These are phyloP conservation scores for Gastrolobium bilobum DNA, from an alignment of 306 rosid species.

Conservation along the genomic window DNA sequence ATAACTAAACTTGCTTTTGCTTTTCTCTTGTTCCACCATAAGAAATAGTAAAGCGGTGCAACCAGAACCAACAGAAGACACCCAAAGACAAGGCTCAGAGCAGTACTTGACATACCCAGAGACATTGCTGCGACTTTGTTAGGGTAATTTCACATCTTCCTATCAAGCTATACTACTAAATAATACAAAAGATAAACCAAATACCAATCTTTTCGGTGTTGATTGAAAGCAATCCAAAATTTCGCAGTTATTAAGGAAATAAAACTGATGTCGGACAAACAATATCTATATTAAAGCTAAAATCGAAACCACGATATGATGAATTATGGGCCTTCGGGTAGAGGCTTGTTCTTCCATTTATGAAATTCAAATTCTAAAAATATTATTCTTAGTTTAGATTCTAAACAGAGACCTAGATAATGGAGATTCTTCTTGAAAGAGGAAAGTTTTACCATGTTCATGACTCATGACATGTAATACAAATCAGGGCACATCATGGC, in stretches of 20 bases:
- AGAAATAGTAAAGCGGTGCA: constrained; percentile 81
- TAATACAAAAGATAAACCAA: background rate
- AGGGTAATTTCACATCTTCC: constrained; percentile 60
- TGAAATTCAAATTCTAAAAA: constrained; percentile 49
- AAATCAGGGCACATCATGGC: too few relatives aligned
- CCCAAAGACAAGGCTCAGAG: constrained; percentile 76
- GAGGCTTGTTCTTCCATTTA: constrained; percentile 14
- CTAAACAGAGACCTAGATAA: constrained; percentile 51
- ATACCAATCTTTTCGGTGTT: constrained; percentile 29
- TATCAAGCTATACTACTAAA: background rate
- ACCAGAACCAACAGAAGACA: constrained; percentile 66
- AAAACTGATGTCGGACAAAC: constrained; percentile 1
- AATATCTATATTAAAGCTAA: background rate
- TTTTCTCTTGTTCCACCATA: constrained; percentile 83
- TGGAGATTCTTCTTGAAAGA: constrained; percentile 39
- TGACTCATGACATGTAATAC: constrained; percentile 14
- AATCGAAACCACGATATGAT: constrained; percentile 30
- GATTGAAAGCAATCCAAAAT: background rate
- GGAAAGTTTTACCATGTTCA: constrained; percentile 46
- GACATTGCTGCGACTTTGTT: constrained; percentile 46
- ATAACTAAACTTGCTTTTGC: constrained; percentile 56
- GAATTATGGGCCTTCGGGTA: constrained; percentile 36
- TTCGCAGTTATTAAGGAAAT: constrained; percentile 32
- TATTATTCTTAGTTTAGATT: constrained; percentile 33
- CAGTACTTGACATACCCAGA: constrained; percentile 70